phyloP scores from a whole-genome alignment of 2,329 filamentous ascomycete species.

The Exophiala dermatitidis region DNA sequence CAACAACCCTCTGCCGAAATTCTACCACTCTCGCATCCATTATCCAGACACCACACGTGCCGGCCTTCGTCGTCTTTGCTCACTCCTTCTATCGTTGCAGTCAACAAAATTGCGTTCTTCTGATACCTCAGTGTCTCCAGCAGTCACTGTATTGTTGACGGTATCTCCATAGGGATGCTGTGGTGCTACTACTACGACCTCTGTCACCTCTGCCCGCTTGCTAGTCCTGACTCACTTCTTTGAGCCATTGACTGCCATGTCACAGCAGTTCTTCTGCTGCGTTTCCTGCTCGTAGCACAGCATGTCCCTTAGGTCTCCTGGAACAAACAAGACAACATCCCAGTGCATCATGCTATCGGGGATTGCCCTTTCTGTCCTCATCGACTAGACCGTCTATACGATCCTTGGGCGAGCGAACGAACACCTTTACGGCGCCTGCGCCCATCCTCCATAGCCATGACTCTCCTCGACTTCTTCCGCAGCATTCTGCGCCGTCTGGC shows the following conservation, averaged over 20 bases:
- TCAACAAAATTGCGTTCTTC: background rate
- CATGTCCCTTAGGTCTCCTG: background rate
- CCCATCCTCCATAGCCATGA: conserved; percentile 10
- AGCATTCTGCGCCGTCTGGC: conserved; percentile 31
- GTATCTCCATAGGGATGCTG: conserved; percentile 7
- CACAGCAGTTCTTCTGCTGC: conserved; percentile 8
- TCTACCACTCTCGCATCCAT: conserved; percentile 1
- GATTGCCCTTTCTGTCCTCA: conserved; percentile 1
- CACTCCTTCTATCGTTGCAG: conserved; percentile 3
- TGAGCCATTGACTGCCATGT: conserved; percentile 11
- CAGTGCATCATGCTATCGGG: conserved; percentile 10
- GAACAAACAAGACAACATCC: conserved; percentile 14
- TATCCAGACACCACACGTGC: background rate
- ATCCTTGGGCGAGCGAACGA: background rate
- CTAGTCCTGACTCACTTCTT: background rate
- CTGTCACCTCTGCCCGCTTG: background rate
- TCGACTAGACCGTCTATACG: conserved; percentile 7
- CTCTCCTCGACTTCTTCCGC: conserved; percentile 23
- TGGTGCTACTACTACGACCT: conserved; percentile 18
- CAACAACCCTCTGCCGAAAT: background rate
- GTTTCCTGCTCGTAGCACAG: conserved; percentile 13
- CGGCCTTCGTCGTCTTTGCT: background rate
- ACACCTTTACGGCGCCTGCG: background rate
- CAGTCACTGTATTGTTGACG: background rate
- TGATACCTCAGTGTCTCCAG: background rate